Evolutionary conservation across 805 yeast species (phyloP).

Genomic region (Schizosaccharomyces lindneri): DNA sequence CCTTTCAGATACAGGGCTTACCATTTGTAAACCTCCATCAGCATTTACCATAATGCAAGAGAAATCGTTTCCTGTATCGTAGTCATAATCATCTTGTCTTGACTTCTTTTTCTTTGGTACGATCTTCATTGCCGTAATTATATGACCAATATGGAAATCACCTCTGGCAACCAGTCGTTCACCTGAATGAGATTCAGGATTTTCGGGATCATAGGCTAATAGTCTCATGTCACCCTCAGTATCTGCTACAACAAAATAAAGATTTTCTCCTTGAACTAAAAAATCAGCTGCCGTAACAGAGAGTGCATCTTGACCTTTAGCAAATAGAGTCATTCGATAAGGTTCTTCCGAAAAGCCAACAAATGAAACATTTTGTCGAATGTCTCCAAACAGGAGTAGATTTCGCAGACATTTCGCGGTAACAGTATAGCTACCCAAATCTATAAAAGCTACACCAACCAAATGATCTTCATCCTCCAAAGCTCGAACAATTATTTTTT

Average conservation of each 20-base stretch:
- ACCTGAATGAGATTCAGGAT: slow-evolving; percentile 53
- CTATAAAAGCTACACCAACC: slow-evolving; percentile 82
- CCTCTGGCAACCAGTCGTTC: slow-evolving; percentile 45
- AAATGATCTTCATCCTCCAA: slow-evolving; percentile 64
- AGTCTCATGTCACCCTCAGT: slow-evolving; percentile 40
- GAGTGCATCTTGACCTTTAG: slow-evolving; percentile 42
- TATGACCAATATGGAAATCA: slow-evolving; percentile 41
- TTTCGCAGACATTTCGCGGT: slow-evolving; percentile 70
- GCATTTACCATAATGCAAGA: slow-evolving; percentile 42
- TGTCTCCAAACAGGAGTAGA: slow-evolving; percentile 57
- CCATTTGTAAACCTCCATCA: slow-evolving; percentile 57
- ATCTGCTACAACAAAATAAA: slow-evolving; percentile 46
- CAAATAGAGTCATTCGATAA: slow-evolving; percentile 52
- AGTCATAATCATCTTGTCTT: slow-evolving; percentile 1
- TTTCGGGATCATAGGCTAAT: slow-evolving; percentile 73
- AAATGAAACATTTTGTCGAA: slow-evolving; percentile 49
- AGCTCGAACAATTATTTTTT: slow-evolving; percentile 41
- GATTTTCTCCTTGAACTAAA: slow-evolving; percentile 40
- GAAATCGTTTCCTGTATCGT: slow-evolving; percentile 12
- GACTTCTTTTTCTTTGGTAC: slow-evolving; percentile 9
- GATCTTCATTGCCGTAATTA: slow-evolving; percentile 12
- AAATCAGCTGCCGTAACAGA: slow-evolving; percentile 58
- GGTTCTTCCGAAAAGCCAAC: slow-evolving; percentile 92
- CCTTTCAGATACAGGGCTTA: slow-evolving; percentile 51
- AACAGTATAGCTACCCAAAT: slow-evolving; percentile 53